phyloP scores from a whole-genome alignment of 306 rosid species.

The Vigna angularis region DNA sequence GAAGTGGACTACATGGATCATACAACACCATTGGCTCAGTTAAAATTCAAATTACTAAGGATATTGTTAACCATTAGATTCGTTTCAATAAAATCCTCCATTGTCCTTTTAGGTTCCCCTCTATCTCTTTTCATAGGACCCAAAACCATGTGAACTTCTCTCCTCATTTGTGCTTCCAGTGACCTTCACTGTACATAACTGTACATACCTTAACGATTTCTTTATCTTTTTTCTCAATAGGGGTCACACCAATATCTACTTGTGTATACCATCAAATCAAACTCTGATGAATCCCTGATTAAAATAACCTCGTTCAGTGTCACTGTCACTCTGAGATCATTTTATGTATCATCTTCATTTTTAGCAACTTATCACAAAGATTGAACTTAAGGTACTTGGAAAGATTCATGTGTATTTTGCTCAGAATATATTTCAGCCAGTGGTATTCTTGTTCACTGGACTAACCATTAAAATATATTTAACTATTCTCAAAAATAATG shows the following conservation, averaged over 20 bases:
- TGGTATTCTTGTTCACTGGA: conserved; percentile 13
- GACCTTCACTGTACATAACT: background rate
- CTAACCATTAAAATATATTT: background rate
- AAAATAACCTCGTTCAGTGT: conserved; percentile 9
- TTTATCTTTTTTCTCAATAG: background rate
- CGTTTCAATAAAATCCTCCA: background rate
- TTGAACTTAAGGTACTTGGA: conserved; percentile 15
- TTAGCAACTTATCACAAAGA: background rate
- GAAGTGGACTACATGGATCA: background rate
- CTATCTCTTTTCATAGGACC: background rate
- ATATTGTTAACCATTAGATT: background rate
- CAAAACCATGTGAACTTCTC: background rate
- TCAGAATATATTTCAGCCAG: conserved; percentile 31
- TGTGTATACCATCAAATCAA: background rate
- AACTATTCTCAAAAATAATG: background rate
- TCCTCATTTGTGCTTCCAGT: background rate
- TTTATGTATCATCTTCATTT: background rate
- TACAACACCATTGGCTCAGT: background rate
- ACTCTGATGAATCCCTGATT: background rate
- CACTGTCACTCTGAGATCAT: background rate
- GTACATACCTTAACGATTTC: background rate
- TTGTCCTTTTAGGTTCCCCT: background rate
- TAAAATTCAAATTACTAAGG: background rate
- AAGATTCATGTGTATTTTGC: background rate
- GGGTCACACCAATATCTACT: background rate